These are phyloP conservation scores for Tricholoma sp. DNA, from an alignment of 768 basidiomycete genomes.

Conservation along the genomic window DNA sequence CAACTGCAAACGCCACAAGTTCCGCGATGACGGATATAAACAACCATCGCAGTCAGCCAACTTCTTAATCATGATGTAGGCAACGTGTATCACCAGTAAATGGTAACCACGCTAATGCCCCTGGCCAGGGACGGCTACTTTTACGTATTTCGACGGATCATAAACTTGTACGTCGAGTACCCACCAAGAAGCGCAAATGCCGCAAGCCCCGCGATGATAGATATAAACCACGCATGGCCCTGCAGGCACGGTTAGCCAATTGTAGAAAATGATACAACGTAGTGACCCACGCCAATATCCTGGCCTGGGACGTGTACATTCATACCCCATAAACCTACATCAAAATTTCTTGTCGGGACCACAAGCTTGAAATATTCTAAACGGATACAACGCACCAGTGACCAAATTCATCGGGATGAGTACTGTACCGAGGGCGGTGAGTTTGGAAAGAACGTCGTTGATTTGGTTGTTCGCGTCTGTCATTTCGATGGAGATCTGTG, in stretches of 20 bases:
- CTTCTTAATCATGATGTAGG: too few relatives aligned
- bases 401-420: constrained; percentile 97
- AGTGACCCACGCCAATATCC: constrained; percentile 38
- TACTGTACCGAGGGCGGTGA: constrained; percentile 96
- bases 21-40: constrained; percentile 81
- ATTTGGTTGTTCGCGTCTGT: constrained; percentile 99
- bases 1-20: constrained; percentile 73
- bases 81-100: too few relatives aligned
- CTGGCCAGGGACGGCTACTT: not conserved
- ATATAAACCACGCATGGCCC: constrained; percentile 78
- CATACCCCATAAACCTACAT: constrained; percentile 90
- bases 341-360: not conserved
- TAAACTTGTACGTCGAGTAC: constrained; percentile 73
- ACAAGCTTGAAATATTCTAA: too few relatives aligned
- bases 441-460: constrained; percentile 95
- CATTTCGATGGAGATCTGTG: constrained; percentile 99
- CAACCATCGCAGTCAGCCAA: constrained; percentile 43
- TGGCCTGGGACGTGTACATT: constrained; percentile 96
- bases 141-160: constrained; percentile 38
- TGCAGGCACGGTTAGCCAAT: not conserved
- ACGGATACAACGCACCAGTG: constrained; percentile 52
- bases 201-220: constrained; percentile 76
- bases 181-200: constrained; percentile 81
- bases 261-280: constrained; percentile 6
- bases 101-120: too few relatives aligned